These are phyloP conservation scores for Thermoascus crustaceus DNA, from an alignment of 2,329 filamentous ascomycete species.

Conservation along the genomic window DNA sequence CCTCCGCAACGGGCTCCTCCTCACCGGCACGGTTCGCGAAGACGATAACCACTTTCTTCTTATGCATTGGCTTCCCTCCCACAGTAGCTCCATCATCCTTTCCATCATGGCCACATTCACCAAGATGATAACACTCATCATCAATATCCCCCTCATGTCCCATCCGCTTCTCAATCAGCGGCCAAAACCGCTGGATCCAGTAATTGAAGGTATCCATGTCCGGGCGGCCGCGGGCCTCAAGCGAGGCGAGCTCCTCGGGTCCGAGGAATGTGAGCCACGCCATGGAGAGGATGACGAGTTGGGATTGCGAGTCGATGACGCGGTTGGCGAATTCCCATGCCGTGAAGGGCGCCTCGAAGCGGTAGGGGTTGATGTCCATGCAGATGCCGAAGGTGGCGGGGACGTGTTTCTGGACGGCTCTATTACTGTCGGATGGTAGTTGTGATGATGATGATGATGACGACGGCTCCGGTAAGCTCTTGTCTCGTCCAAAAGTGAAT, in stretches of 20 bases:
- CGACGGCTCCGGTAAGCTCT: neutral
- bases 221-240: conserved; percentile 38
- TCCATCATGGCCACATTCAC: too few species aligned
- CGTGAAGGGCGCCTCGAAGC: conserved; percentile 50
- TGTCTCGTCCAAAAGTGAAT: conserved; percentile 11
- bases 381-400: conserved; percentile 42
- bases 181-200: conserved; percentile 54
- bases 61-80: too few species aligned
- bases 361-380: conserved; percentile 55
- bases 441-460: too few species aligned
- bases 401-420: conserved; percentile 20
- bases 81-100: too few species aligned
- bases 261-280: conserved; percentile 52
- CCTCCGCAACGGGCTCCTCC: conserved; percentile 28
- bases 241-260: conserved; percentile 39
- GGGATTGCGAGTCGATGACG: conserved; percentile 40
- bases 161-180: conserved; percentile 34
- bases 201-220: conserved; percentile 56
- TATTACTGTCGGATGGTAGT: conserved; percentile 1
- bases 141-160: conserved; percentile 20
- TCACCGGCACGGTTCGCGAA: conserved; percentile 41
- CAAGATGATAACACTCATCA: conserved; percentile 11
- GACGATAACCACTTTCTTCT: conserved; percentile 37
- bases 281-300: conserved; percentile 53
- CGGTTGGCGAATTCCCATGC: conserved; percentile 54